These are phyloP conservation scores for Hypoxylon sp. DNA, from an alignment of 2,329 filamentous ascomycete genomes.

Conservation along the genomic window DNA sequence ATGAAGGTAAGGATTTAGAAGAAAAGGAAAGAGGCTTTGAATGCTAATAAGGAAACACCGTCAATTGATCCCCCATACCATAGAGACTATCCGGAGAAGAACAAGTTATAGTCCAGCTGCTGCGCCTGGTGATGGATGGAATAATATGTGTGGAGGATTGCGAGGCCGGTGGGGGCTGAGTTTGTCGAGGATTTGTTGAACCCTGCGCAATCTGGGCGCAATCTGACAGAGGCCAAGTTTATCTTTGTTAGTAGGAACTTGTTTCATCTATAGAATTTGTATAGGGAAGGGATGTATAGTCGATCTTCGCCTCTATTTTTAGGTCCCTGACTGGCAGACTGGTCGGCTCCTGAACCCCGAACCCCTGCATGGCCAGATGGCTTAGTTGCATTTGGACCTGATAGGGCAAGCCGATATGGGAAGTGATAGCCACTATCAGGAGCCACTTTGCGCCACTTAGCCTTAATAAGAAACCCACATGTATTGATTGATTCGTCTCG, in stretches of 20 bases:
- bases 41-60: slow-evolving; percentile 36
- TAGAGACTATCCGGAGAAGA: slow-evolving; percentile 21
- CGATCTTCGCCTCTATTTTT: slow-evolving; percentile 38
- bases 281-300: slow-evolving; percentile 22
- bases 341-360: slow-evolving; percentile 25
- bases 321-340: slow-evolving; percentile 9
- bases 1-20: slow-evolving; percentile 32
- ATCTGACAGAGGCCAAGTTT: slow-evolving; percentile 8
- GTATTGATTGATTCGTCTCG: slow-evolving; percentile 39
- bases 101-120: slow-evolving; percentile 33
- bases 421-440: slow-evolving; percentile 23
- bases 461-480: slow-evolving; percentile 39
- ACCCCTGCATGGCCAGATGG: slow-evolving; percentile 34
- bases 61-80: slow-evolving; percentile 39
- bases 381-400: slow-evolving; percentile 6
- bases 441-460: slow-evolving; percentile 29
- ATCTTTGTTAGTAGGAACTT: slow-evolving; percentile 31
- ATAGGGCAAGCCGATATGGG: slow-evolving; percentile 21
- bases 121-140: slow-evolving; percentile 27
- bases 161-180: slow-evolving; percentile 22
- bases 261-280: background rate
- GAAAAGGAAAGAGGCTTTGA: slow-evolving; percentile 26
- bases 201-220: slow-evolving; percentile 10
- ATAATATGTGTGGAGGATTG: slow-evolving; percentile 18
- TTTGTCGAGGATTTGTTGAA: slow-evolving; percentile 10